A percentile compares a stretch with the other conserved stretches of the same genome.
These are phyloP conservation scores for Syzygium aqueum DNA, from an alignment of 345 rosid species.

Conservation along the genomic window DNA sequence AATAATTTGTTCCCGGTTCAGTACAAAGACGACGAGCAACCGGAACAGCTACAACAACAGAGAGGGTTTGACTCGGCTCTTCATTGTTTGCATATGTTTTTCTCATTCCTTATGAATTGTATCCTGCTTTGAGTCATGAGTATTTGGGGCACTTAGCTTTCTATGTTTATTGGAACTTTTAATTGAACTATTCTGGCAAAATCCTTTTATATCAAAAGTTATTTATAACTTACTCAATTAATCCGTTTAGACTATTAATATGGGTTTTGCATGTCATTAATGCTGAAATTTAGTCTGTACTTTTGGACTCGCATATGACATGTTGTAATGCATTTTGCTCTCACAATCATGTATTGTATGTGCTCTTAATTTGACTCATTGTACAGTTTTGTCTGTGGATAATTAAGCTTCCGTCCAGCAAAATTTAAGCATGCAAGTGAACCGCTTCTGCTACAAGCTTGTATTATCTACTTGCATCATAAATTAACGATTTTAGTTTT, in stretches of 20 bases:
- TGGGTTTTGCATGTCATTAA: neutral
- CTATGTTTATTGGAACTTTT: neutral
- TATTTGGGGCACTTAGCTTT: neutral
- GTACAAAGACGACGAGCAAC: neutral
- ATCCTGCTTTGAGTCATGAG: fast-evolving
- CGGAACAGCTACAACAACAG: neutral
- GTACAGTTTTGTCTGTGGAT: neutral
- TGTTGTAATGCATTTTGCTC: neutral
- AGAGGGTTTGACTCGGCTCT: neutral
- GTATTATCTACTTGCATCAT: neutral
- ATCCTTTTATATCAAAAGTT: neutral
- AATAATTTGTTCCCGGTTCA: neutral
- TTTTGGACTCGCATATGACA: neutral
- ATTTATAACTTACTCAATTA: neutral
- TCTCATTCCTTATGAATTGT: neutral
- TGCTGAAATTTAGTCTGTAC: neutral
- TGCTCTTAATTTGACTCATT: neutral
- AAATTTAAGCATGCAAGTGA: neutral
- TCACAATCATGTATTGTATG: neutral
- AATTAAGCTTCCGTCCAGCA: neutral
- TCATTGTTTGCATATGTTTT: neutral
- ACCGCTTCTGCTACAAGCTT: neutral
- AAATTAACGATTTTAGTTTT: neutral
- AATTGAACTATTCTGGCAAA: neutral
- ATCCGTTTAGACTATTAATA: neutral